Conservation (phyloP, 768 basidiomycete species). For the Daedaleopsis sinensis region DNA sequence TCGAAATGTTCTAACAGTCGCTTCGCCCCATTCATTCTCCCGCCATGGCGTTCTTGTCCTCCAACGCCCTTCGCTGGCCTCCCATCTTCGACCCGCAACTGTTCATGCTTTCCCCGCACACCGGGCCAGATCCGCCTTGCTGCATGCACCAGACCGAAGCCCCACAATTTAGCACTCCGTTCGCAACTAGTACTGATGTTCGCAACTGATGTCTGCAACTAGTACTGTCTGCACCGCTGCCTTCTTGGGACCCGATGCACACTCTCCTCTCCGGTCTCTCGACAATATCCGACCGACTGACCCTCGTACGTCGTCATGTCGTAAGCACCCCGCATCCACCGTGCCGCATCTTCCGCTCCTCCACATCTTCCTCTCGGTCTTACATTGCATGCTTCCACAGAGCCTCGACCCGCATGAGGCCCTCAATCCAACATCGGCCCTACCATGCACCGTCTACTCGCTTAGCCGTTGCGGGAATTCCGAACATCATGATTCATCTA, state of each 20-base stretch:
- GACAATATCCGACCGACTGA: background rate
- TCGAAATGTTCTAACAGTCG: background rate
- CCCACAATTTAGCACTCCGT: background rate
- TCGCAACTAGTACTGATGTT: background rate
- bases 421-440: slow-evolving; percentile 4
- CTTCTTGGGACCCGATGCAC: background rate
- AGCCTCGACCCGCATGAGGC: slow-evolving; percentile 8
- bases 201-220: too few relatives aligned
- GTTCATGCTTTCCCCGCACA: background rate
- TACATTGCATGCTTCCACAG: slow-evolving; percentile 2
- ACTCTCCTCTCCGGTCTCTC: background rate
- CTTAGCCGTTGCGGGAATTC: slow-evolving; percentile 2
- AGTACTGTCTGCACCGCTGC: background rate
- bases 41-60: background rate
- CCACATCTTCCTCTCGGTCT: background rate
- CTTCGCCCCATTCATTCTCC: background rate
- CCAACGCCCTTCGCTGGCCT: background rate
- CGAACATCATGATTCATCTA: background rate
- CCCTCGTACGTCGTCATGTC: slow-evolving; percentile 10
- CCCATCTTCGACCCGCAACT: background rate
- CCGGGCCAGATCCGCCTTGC: background rate
- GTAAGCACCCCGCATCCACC: slow-evolving; percentile 9
- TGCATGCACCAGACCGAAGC: background rate
- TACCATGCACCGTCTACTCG: slow-evolving; percentile 1
- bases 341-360: slow-evolving; percentile 10